Conservation (phyloP, 164 flowering plant genomes). For the Vitis rotundifolia region DNA sequence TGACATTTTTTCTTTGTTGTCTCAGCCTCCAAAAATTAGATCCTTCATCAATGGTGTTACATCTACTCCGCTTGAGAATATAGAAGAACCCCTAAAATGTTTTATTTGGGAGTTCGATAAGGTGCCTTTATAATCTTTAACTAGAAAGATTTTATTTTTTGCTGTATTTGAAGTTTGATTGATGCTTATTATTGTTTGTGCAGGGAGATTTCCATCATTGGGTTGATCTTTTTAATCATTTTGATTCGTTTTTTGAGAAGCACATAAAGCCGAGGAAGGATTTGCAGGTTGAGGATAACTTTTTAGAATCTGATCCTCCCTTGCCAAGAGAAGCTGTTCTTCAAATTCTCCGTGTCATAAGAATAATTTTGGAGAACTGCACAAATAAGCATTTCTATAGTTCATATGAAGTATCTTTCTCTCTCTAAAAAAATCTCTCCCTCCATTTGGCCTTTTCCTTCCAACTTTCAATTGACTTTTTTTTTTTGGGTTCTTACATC, state of each 20-base stretch:
- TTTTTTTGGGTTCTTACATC: conserved; percentile 13
- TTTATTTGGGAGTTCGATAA: conserved; percentile 92
- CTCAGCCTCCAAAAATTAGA: conserved; percentile 87
- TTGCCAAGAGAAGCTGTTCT: conserved; percentile 87
- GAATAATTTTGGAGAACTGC: conserved; percentile 88
- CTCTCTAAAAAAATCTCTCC: not conserved
- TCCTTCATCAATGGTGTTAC: conserved; percentile 71
- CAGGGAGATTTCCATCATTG: conserved; percentile 99
- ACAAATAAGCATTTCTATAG: conserved; percentile 85
- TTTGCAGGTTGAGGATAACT: conserved; percentile 73
- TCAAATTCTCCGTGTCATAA: conserved; percentile 81
- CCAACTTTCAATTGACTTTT: not conserved
- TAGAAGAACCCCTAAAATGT: conserved; percentile 65
- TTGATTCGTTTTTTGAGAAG: conserved; percentile 91
- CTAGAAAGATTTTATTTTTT: not conserved
- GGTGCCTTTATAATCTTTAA: conserved; percentile 36
- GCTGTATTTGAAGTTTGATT: conserved; percentile 3
- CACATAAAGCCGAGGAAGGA: conserved; percentile 78
- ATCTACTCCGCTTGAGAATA: conserved; percentile 73
- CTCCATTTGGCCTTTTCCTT: not conserved
- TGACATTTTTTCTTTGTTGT: conserved; percentile 10
- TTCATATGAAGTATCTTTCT: conserved; percentile 69
- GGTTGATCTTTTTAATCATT: conserved; percentile 91
- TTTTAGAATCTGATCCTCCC: conserved; percentile 75
- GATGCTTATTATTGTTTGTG: conserved; percentile 12